Evolutionary conservation across 108 stramenopile species (phyloP).

Genomic region (Fistulifera pelliculosa): DNA sequence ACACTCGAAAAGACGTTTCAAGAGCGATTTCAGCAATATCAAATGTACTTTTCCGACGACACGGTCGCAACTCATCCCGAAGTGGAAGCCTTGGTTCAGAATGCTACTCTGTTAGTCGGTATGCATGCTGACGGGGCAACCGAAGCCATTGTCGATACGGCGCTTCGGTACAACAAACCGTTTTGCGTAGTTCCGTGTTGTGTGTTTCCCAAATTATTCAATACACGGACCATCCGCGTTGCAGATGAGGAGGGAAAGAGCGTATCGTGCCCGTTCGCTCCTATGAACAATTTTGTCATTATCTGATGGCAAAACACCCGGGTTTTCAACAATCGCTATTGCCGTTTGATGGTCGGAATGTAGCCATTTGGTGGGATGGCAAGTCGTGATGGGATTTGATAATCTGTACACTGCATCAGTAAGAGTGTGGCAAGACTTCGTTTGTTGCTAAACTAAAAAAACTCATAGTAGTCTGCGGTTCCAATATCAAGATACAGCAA

Average conservation of each 20-base stretch:
- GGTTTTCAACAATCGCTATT: slow-evolving; percentile 18
- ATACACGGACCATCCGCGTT: slow-evolving; percentile 15
- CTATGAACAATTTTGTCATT: slow-evolving; percentile 75
- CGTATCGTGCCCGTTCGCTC: slow-evolving; percentile 50
- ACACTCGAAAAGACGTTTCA: slow-evolving; percentile 31
- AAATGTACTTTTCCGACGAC: slow-evolving; percentile 41
- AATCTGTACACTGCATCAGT: no score
- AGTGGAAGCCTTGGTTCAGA: slow-evolving; percentile 10
- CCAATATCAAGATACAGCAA: no score
- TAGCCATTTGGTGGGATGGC: slow-evolving; percentile 43
- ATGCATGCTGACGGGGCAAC: slow-evolving; percentile 84
- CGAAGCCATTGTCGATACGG: slow-evolving; percentile 78
- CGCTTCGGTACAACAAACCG: slow-evolving; percentile 57
- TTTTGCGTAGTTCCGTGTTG: slow-evolving; percentile 83
- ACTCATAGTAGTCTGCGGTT: no score
- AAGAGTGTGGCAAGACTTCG: no score
- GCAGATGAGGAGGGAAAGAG: neutral
- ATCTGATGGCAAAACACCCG: slow-evolving; percentile 39
- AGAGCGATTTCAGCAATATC: slow-evolving; percentile 42
- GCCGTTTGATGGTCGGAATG: slow-evolving; percentile 65
- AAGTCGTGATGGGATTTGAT: no score
- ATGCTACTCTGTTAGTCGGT: slow-evolving; percentile 60
- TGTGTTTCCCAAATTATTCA: slow-evolving; percentile 75
- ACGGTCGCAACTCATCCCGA: neutral
- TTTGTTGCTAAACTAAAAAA: no score